Base-by-base conservation (phyloP, 257 asterid genomes). In the Jaltomata sinuosa region DNA sequence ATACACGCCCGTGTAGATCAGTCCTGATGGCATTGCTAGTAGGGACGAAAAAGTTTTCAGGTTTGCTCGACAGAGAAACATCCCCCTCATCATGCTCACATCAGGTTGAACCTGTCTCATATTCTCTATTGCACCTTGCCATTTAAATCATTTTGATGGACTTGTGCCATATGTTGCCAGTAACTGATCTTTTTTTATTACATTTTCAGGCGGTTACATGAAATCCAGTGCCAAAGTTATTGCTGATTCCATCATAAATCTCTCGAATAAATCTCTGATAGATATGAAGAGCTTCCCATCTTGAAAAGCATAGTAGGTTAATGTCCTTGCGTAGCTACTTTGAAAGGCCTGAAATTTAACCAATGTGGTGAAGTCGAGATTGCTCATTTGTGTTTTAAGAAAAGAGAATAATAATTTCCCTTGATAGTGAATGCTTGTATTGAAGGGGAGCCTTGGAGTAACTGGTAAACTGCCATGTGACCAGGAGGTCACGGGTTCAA, bases 61-160 rank as follows among this genome's bases (percentile, higher is more conserved):
- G 84, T 93, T 93, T 88, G 97, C 98, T 85, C 93, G 89, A 6
- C 91, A 89, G 91, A 93, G 92, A 87, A 88, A 67, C 54, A 86
- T 88, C 61, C 99, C 99, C 85, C 87, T 96, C 55, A 89, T 96
- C 87, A 93, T 96, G 99, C 98, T 96, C 65, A 96, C 98, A 38
- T 96, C 98, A 93, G 99, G 98, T 96, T 83, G 21, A 38, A 27
- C 38, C 34, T 7, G 25, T 45, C 52, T 19, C 54, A 11, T 53
- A 6, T 68, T 21, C 42, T 10, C 69, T 40, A 19, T 21, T 50
- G 64, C 53, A 40, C 82, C 34, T 19, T 32, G 38, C 38, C 29
- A 42, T 69, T 19, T 15, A 3, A 14, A 64, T 22, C 45, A 50
- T 67, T 6, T 7, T 21, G 29, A 9, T 54, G 25, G 40, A 31